phyloP scores from a whole-genome alignment of 441 rosid genomes.

The Gossypium davidsonii region DNA sequence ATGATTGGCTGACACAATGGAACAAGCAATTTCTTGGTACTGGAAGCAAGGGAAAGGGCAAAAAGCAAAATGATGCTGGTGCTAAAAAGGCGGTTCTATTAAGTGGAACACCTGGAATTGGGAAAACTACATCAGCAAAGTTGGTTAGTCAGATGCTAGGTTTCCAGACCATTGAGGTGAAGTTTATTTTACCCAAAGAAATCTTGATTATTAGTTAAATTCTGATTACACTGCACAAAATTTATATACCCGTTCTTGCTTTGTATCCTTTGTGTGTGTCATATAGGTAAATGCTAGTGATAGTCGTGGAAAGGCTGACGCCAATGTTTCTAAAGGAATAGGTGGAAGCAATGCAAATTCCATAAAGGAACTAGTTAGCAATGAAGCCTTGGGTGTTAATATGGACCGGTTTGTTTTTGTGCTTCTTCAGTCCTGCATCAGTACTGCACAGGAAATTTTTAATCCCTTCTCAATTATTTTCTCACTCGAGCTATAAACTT shows the following conservation, averaged over 20 bases:
- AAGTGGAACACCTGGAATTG: constrained; percentile 95
- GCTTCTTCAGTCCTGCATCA: constrained; percentile 3
- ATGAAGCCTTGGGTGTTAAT: constrained; percentile 56
- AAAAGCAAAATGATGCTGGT: constrained; percentile 60
- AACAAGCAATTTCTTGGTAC: constrained; percentile 54
- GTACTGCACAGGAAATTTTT: neutral
- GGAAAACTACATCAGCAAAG: constrained; percentile 92
- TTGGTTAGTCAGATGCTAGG: constrained; percentile 88
- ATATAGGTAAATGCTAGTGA: constrained; percentile 95
- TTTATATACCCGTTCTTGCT: constrained; percentile 3
- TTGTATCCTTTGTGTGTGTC: neutral
- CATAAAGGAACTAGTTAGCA: constrained; percentile 89
- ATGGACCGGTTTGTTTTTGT: constrained; percentile 53
- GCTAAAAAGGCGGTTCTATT: constrained; percentile 81
- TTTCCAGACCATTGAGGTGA: constrained; percentile 87
- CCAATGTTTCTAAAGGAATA: constrained; percentile 74
- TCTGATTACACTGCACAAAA: neutral
- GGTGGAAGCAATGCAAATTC: constrained; percentile 95
- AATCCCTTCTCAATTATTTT: constrained; percentile 5
- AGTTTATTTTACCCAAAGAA: neutral
- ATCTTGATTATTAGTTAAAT: neutral
- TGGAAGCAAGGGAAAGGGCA: constrained; percentile 68
- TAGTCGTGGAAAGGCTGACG: constrained; percentile 89
- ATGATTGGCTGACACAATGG: constrained; percentile 82
- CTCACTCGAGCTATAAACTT: constrained; percentile 15